phyloP scores from a whole-genome alignment of 768 basidiomycete genomes.

The Trametopsis cervina region DNA sequence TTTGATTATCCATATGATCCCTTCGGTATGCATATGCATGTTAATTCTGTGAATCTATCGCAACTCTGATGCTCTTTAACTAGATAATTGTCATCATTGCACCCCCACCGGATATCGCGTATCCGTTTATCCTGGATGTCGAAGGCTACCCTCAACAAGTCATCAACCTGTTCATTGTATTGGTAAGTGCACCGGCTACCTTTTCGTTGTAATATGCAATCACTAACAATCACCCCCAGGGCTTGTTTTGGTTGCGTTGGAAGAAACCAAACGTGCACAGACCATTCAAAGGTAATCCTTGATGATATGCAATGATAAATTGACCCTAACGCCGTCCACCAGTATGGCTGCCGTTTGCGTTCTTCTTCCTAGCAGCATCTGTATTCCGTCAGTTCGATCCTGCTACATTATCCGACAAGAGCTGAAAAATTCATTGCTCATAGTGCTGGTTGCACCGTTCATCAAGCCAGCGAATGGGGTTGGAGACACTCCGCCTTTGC shows the following conservation, averaged over 20 bases:
- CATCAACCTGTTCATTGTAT: slow-evolving; percentile 47
- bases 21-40: slow-evolving; percentile 32
- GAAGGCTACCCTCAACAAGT: slow-evolving; percentile 48
- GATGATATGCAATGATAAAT: background rate
- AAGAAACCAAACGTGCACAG: slow-evolving; percentile 37
- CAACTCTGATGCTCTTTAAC: background rate
- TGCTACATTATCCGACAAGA: too few species aligned
- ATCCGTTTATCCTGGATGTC: slow-evolving; percentile 57
- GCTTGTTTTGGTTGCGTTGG: slow-evolving; percentile 51
- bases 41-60: background rate
- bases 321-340: background rate
- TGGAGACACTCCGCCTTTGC: slow-evolving; percentile 54
- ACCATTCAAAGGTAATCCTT: slow-evolving; percentile 43
- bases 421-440: background rate
- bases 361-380: slow-evolving; percentile 47
- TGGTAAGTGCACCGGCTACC: slow-evolving; percentile 28
- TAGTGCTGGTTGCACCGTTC: slow-evolving; percentile 50
- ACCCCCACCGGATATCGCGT: slow-evolving; percentile 40
- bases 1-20: slow-evolving; percentile 47
- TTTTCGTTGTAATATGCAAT: background rate
- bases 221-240: too few species aligned
- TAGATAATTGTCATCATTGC: slow-evolving; percentile 47
- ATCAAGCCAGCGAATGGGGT: slow-evolving; percentile 44
- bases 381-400: slow-evolving; percentile 39
- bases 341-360: slow-evolving; percentile 50